Percentiles rank a stretch among this genome's conserved stretches.
Evolutionary conservation across 169 alveolate species (phyloP).

Genomic region (Besnoitia besnoiti): DNA sequence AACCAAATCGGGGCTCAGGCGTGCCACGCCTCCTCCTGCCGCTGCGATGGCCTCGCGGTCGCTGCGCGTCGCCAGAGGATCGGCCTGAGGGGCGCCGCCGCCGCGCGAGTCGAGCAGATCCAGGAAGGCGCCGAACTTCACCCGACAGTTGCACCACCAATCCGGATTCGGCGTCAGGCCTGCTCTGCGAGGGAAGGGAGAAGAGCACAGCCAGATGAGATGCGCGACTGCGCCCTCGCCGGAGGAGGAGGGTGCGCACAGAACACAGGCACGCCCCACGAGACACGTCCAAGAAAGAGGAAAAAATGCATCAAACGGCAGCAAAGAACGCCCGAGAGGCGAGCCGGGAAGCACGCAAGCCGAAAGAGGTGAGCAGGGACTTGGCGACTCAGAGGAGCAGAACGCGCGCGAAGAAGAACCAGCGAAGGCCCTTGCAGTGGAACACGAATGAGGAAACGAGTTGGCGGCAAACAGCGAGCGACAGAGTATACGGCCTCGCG

Average conservation of each 20-base stretch:
- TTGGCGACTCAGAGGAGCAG: neutral
- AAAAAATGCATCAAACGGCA: neutral
- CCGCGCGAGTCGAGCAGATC: constrained; percentile 49
- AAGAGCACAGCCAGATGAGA: neutral
- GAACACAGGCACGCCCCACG: neutral
- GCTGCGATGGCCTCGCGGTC: too few species aligned
- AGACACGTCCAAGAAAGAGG: neutral
- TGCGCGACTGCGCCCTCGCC: neutral
- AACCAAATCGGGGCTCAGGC: too few species aligned
- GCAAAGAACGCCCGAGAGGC: neutral
- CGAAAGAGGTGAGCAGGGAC: neutral
- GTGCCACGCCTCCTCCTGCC: too few species aligned
- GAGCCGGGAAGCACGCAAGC: neutral
- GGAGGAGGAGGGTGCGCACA: neutral
- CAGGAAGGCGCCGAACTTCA: constrained; percentile 78
- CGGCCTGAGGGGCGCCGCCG: too few species aligned
- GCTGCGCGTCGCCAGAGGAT: neutral
- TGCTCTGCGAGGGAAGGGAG: constrained; percentile 48
- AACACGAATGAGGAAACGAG: neutral
- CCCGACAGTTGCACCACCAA: constrained; percentile 75
- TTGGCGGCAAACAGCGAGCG: neutral
- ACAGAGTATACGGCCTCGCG: too few species aligned
- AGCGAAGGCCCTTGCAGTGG: neutral
- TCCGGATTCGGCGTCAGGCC: constrained; percentile 84
- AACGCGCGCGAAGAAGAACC: neutral